These are phyloP conservation scores for Colletotrichum falcatum DNA, from an alignment of 2,329 filamentous ascomycete species.

Conservation along the genomic window DNA sequence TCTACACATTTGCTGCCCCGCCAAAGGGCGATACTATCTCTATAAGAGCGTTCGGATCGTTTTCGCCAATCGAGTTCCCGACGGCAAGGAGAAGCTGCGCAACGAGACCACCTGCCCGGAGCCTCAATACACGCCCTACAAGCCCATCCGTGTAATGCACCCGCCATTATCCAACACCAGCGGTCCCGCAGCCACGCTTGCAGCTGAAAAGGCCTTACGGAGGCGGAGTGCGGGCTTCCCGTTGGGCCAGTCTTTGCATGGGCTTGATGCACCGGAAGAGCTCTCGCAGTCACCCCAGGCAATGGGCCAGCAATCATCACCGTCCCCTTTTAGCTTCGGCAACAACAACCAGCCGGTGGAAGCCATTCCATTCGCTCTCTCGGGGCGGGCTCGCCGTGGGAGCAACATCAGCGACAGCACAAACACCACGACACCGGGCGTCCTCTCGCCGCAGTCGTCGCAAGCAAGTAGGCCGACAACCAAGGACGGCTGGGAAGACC, in stretches of 20 bases:
- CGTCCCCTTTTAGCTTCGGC: slow-evolving; percentile 46
- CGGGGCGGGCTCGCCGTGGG: slow-evolving; percentile 48
- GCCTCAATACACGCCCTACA: slow-evolving; percentile 87
- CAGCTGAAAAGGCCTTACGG: slow-evolving; percentile 70
- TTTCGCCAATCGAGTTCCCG: slow-evolving; percentile 95
- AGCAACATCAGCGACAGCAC: slow-evolving; percentile 49
- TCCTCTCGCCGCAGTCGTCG: slow-evolving; percentile 46
- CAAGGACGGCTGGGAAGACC: slow-evolving; percentile 50
- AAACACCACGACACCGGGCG: slow-evolving; percentile 40
- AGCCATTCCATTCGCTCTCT: slow-evolving; percentile 62
- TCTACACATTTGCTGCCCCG: slow-evolving; percentile 90
- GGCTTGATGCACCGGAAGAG: slow-evolving; percentile 53
- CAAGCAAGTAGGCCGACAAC: slow-evolving; percentile 51
- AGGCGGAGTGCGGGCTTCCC: slow-evolving; percentile 68
- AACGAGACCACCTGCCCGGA: slow-evolving; percentile 93
- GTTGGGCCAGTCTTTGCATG: slow-evolving; percentile 48
- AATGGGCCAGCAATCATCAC: slow-evolving; percentile 42
- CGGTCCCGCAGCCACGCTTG: slow-evolving; percentile 61
- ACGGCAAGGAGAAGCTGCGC: slow-evolving; percentile 90
- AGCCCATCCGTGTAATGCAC: slow-evolving; percentile 69
- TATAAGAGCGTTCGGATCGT: slow-evolving; percentile 95
- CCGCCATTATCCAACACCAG: slow-evolving; percentile 51
- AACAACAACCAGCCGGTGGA: slow-evolving; percentile 57
- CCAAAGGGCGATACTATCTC: slow-evolving; percentile 85
- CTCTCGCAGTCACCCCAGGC: slow-evolving; percentile 41